phyloP scores from a whole-genome alignment of 306 rosid genomes.

The Herpetospermum pedunculosum region DNA sequence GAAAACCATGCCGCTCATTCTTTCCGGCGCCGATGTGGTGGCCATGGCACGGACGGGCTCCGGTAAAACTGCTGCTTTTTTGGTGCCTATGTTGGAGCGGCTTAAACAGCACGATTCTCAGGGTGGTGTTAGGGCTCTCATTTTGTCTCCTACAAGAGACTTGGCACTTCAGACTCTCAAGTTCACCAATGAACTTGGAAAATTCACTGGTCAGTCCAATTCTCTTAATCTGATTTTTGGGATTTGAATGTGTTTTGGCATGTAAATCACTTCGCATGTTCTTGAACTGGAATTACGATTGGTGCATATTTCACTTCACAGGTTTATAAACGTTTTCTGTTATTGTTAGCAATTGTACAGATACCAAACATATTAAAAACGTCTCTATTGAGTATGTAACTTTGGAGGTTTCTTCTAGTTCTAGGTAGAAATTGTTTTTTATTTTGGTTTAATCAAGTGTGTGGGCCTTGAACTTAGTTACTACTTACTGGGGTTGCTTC shows the following conservation, averaged over 20 bases:
- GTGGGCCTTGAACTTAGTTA: not conserved
- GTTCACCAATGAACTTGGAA: conserved; percentile 69
- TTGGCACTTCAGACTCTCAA: conserved; percentile 84
- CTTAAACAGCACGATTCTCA: conserved; percentile 65
- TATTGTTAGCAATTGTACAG: not conserved
- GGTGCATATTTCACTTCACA: not conserved
- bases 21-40: conserved; percentile 72
- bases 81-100: conserved; percentile 80
- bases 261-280: not conserved
- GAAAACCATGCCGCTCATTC: conserved; percentile 84
- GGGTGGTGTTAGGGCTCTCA: conserved; percentile 73
- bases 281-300: not conserved
- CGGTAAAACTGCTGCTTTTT: conserved; percentile 92
- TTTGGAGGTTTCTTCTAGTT: not conserved
- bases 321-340: not conserved
- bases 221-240: not conserved
- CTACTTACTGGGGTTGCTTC: not conserved
- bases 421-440: not conserved
- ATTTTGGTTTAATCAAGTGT: not conserved
- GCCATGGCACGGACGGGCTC: conserved; percentile 99
- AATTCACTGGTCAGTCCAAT: conserved; percentile 40
- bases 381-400: not conserved
- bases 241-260: not conserved
- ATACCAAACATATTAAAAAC: not conserved
- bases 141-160: conserved; percentile 77